Evolutionary conservation across 331 rosid species (phyloP), one percentile per base, ranked within the genome.

Genomic region (Pyracantha coccinea): DNA sequence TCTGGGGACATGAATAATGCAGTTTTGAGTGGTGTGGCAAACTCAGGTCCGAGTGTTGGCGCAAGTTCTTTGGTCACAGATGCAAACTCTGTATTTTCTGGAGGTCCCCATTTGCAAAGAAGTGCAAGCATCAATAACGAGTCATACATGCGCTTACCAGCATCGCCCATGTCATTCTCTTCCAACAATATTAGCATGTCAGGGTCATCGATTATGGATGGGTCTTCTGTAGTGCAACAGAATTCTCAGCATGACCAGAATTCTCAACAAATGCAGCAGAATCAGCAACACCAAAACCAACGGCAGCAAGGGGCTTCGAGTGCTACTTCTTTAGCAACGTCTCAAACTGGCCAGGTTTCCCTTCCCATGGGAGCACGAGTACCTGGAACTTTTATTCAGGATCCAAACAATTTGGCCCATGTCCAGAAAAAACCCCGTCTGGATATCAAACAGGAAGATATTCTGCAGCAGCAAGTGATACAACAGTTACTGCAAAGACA

Each of bases 61-160:
- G 97, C 93, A 16, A 91, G 99, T 84, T 95, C 99, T 33, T 74
- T 95, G 83, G 97, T 92, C 83, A 95, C 97, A 68, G 99, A 95
- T 89, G 99, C 97, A 74, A 95, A 95, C 83, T 95, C 99, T 47
- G 96, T 91, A 28, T 87, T 95, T 73, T 90, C 99, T 21, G 99
- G 99, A 50, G 97, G 96, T 19, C 91, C 93, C 41, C 92, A 86
- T 82, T 82, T 95, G 86, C 99, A 92, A 85, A 90, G 99, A 92
- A 95, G 97, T 76, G 96, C 96, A 33, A 95, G 99, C 87, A 82
- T 86, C 84, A 95, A 95, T 73, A 80, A 88, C 6, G 97, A 95
- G 71, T 89, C 99, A 10, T 92, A 95, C 78, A 14, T 92, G 81
- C 92, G 97, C 54, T 78, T 90, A 69, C 99, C 99, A 16, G 88